Conservation (phyloP, 176 grass and related monocot genomes). For the Ensete ventricosum region DNA sequence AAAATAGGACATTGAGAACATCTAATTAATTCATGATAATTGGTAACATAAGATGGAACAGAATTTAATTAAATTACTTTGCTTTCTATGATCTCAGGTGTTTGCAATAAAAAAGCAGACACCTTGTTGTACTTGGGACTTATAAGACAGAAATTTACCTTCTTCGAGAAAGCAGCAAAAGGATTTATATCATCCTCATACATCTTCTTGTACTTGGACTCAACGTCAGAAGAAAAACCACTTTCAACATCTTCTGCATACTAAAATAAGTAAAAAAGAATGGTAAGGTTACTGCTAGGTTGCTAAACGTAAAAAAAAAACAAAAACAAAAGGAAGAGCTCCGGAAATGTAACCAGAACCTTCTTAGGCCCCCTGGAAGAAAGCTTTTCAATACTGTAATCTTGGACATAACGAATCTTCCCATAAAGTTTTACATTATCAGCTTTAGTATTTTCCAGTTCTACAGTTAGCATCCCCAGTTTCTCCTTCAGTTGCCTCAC, state of each 20-base stretch:
- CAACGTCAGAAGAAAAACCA: slow-evolving; percentile 85
- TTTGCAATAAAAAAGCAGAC: background rate
- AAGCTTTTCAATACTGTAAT: slow-evolving; percentile 95
- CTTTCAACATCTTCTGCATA: slow-evolving; percentile 99
- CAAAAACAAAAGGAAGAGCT: background rate
- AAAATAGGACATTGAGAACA: too few species aligned
- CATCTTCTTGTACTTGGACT: slow-evolving; percentile 97
- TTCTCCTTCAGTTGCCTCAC: slow-evolving; percentile 91
- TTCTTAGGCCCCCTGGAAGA: slow-evolving; percentile 97
- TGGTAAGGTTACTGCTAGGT: slow-evolving; percentile 20
- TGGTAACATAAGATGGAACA: too few species aligned
- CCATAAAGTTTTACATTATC: slow-evolving; percentile 98
- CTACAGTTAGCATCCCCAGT: slow-evolving; percentile 68
- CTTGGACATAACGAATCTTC: slow-evolving; percentile 94
- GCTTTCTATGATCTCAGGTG: background rate
- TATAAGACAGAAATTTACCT: slow-evolving; percentile 32
- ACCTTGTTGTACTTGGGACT: background rate
- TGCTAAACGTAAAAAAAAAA: slow-evolving; percentile 4
- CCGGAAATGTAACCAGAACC: slow-evolving; percentile 28
- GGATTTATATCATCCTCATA: slow-evolving; percentile 99
- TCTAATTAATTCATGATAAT: too few species aligned
- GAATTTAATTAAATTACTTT: background rate
- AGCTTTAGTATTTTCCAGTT: slow-evolving; percentile 92
- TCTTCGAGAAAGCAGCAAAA: slow-evolving; percentile 99
- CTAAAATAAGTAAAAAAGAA: slow-evolving; percentile 27